Percentiles rank a stretch among this genome's conserved stretches.
phyloP scores from a whole-genome alignment of 2,329 filamentous ascomycete genomes.

The Geosmithia flava region DNA sequence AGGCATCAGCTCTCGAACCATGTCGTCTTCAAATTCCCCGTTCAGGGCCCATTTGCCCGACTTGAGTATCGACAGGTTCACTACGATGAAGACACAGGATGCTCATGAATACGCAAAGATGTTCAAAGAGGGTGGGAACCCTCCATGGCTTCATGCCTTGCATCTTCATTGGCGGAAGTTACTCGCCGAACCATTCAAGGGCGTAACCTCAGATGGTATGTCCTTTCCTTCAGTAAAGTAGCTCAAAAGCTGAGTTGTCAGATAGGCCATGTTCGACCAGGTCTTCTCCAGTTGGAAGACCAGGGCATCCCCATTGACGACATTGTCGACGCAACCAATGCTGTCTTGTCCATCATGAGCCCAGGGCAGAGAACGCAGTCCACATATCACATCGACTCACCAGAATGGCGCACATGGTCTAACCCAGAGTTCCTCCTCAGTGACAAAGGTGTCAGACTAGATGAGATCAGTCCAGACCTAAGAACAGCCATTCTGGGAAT shows the following conservation, averaged over 20 bases:
- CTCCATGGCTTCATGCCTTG: slow-evolving; percentile 55
- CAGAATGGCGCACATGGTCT: slow-evolving; percentile 57
- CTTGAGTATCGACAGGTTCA: slow-evolving; percentile 47
- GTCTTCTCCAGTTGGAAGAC: slow-evolving; percentile 47
- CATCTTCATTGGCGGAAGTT: slow-evolving; percentile 47
- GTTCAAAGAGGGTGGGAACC: slow-evolving; percentile 44
- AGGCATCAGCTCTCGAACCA: too few species aligned
- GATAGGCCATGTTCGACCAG: slow-evolving; percentile 34
- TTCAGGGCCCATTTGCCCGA: slow-evolving; percentile 53
- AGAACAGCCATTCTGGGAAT: slow-evolving; percentile 40
- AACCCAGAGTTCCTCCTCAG: slow-evolving; percentile 65
- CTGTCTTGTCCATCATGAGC: slow-evolving; percentile 31
- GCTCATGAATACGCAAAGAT: slow-evolving; percentile 47
- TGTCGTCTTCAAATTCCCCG: background rate
- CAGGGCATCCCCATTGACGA: slow-evolving; percentile 46
- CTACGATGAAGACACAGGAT: slow-evolving; percentile 48
- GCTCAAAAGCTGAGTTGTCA: background rate
- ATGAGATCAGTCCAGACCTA: slow-evolving; percentile 35
- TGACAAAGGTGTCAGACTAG: slow-evolving; percentile 57
- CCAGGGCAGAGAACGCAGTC: slow-evolving; percentile 34
- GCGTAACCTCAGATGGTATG: slow-evolving; percentile 56
- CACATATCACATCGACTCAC: slow-evolving; percentile 52
- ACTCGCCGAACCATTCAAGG: slow-evolving; percentile 55
- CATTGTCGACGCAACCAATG: slow-evolving; percentile 40
- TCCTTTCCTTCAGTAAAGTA: background rate